phyloP scores from a whole-genome alignment of 257 asterid genomes.

The Avicennia marina region DNA sequence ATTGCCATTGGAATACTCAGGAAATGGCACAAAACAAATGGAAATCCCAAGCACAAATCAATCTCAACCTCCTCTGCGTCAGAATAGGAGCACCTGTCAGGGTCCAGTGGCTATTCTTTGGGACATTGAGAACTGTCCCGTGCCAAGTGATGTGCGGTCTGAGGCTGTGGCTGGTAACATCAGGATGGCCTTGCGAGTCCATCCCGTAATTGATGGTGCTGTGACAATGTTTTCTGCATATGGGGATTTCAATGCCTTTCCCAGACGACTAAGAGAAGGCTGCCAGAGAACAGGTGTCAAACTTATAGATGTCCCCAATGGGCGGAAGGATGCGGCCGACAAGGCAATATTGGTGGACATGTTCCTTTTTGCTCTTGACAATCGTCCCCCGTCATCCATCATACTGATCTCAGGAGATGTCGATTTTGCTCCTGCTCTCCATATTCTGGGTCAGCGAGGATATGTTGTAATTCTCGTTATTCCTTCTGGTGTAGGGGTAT shows the following conservation, averaged over 20 bases:
- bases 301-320: constrained; percentile 87
- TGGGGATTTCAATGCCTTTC: constrained; percentile 82
- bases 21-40: constrained; percentile 17
- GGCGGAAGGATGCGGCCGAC: constrained; percentile 95
- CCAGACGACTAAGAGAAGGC: constrained; percentile 86
- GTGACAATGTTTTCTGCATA: constrained; percentile 79
- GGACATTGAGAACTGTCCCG: constrained; percentile 98
- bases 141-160: constrained; percentile 79
- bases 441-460: constrained; percentile 92
- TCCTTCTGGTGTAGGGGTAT: constrained; percentile 62
- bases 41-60: constrained; percentile 18
- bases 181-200: constrained; percentile 70
- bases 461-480: constrained; percentile 76
- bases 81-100: constrained; percentile 22
- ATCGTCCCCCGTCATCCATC: constrained; percentile 86
- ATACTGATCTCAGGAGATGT: constrained; percentile 95
- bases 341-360: constrained; percentile 94
- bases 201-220: constrained; percentile 69
- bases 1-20: constrained; percentile 24
- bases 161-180: constrained; percentile 93
- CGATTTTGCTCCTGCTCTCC: constrained; percentile 94
- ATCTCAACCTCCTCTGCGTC: constrained; percentile 23
- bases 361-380: constrained; percentile 96
- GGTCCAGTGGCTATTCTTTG: constrained; percentile 83
- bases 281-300: constrained; percentile 96